Base-by-base conservation (phyloP, 257 asterid genomes). In the Thymus mandschuricus region DNA sequence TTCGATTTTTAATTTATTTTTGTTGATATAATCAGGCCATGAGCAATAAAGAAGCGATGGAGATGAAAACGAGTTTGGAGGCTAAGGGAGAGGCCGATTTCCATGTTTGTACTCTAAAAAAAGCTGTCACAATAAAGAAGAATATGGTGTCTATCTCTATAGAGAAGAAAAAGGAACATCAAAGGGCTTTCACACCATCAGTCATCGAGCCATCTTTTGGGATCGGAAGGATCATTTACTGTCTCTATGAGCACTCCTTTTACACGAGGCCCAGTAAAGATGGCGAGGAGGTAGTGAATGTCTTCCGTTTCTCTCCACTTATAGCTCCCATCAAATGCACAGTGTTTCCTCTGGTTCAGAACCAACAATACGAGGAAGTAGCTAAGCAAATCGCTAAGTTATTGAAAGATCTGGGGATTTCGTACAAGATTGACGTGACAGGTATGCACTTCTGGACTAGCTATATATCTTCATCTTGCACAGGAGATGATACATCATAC, bases 131-230 rank as follows among this genome's bases (percentile, higher is more conserved):
- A 0, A 79, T 88, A 55, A 90, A 83, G 78, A 86, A 67, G 34
- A 82, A 69, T 52, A 90, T 90, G 97, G 86, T 88, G 28, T 79
- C 87, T 0, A 88, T 88, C 13, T 79, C 88, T 62, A 80, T 81
- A 62, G 88, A 86, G 72, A 88, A 63, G 76, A 85, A 71, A 75
- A 90, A 83, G 77, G 97, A 88, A 71, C 96, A 88, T 62, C 92
- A 90, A 62, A 83, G 93, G 68, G 87, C 80, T 60, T 90, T 90
- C 66, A 90, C 92, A 8, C 97, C 97, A 27, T 88, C 96, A 3
- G 93, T 90, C 41, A 85, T 90, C 35, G 97, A 88, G 56, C 97
- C 97, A n/a, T 90, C 97, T 0, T 90, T 90, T 78, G 96, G 97
- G 3, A 85, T 88, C 63, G 93, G 96, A 50, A 83, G 97, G 72